A percentile compares a stretch with the other conserved stretches of the same genome.
phyloP scores from a whole-genome alignment of 768 basidiomycete genomes.

The Lactarius hengduanensis region DNA sequence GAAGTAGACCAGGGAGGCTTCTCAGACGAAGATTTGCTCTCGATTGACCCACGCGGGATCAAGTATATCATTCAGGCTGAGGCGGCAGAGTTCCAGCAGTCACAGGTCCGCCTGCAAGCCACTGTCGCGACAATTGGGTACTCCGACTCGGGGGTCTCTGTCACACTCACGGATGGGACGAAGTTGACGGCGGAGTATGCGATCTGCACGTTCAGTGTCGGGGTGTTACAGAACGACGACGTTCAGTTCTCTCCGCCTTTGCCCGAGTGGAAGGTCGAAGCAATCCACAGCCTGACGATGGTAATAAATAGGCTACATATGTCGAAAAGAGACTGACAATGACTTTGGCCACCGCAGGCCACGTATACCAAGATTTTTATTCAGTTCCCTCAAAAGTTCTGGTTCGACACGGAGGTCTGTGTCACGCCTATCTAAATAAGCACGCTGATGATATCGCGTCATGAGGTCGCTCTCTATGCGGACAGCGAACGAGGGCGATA shows the following conservation, averaged over 20 bases:
- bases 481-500: conserved; percentile 36
- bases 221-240: conserved; percentile 43
- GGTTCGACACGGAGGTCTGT: conserved; percentile 48
- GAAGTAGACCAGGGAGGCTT: conserved; percentile 46
- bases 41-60: conserved; percentile 61
- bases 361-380: conserved; percentile 18
- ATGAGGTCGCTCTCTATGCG: conserved; percentile 20
- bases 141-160: conserved; percentile 50
- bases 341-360: neutral
- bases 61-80: conserved; percentile 54
- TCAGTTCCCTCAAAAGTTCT: conserved; percentile 22
- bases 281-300: conserved; percentile 62
- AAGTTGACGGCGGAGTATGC: conserved; percentile 34
- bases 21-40: conserved; percentile 43
- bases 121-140: conserved; percentile 44
- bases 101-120: conserved; percentile 49
- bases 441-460: neutral
- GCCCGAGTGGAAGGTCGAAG: conserved; percentile 60
- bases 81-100: conserved; percentile 47
- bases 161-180: conserved; percentile 35
- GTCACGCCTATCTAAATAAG: conserved; percentile 37
- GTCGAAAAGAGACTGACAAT: conserved; percentile 37
- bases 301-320: conserved; percentile 31
- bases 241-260: conserved; percentile 49
- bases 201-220: conserved; percentile 65